Evolutionary conservation across 2,329 filamentous ascomycete genomes (phyloP).

Genomic region (Graphiopsis chlorocephala): DNA sequence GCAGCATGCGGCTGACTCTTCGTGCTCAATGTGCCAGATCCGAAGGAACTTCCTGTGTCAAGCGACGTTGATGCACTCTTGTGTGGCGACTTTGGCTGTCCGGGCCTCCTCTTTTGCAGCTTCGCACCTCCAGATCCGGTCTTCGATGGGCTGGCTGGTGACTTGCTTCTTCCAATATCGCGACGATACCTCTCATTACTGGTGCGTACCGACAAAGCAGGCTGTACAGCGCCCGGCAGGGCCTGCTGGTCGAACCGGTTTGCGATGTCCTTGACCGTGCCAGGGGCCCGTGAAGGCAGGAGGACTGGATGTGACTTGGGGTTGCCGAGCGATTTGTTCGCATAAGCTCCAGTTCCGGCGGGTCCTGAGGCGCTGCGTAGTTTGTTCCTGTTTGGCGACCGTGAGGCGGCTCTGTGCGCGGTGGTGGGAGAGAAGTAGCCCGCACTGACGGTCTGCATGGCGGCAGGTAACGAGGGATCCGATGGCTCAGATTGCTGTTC

Average conservation of each 20-base stretch:
- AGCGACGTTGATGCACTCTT: slow-evolving; percentile 30
- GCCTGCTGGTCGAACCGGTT: slow-evolving; percentile 68
- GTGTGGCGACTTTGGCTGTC: slow-evolving; percentile 25
- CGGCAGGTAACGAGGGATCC: slow-evolving; percentile 8
- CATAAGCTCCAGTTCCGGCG: slow-evolving; percentile 5
- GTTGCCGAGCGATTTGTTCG: slow-evolving; percentile 22
- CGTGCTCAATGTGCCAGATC: slow-evolving; percentile 25
- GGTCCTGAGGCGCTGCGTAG: slow-evolving; percentile 24
- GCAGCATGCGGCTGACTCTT: slow-evolving; percentile 30
- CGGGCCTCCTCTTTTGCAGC: slow-evolving; percentile 31
- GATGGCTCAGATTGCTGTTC: slow-evolving; percentile 13
- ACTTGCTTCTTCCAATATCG: slow-evolving; percentile 21
- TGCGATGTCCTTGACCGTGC: slow-evolving; percentile 70
- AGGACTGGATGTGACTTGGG: slow-evolving; percentile 30
- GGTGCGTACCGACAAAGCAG: slow-evolving; percentile 24
- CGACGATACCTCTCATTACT: slow-evolving; percentile 27
- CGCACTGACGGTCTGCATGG: slow-evolving; percentile 14
- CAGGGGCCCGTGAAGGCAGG: slow-evolving; percentile 26
- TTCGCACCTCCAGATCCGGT: slow-evolving; percentile 25
- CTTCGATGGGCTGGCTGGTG: slow-evolving; percentile 26
- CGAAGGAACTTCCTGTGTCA: slow-evolving; percentile 28
- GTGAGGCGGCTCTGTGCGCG: slow-evolving; percentile 10
- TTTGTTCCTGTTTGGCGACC: slow-evolving; percentile 13
- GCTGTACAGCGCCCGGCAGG: slow-evolving; percentile 17
- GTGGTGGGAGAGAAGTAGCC: background rate